phyloP scores from a whole-genome alignment of 2,329 filamentous ascomycete species.

The Aspergillus nomiae region DNA sequence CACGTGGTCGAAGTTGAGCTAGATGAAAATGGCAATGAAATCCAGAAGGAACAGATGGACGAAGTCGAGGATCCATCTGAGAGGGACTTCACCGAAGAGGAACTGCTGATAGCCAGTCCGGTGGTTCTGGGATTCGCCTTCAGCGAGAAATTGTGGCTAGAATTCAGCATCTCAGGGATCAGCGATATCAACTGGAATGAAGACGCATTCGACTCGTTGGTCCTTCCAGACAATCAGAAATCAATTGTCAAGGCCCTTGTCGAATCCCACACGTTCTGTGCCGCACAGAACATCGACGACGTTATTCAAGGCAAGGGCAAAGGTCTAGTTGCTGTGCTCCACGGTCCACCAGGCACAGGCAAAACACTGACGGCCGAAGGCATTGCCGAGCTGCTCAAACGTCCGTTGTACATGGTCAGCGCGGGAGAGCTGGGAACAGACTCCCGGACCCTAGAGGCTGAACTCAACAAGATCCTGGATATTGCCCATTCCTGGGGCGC shows the following conservation, averaged over 20 bases:
- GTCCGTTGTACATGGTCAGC: conserved; percentile 80
- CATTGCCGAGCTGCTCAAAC: conserved; percentile 79
- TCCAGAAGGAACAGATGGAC: conserved; percentile 61
- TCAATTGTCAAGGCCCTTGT: conserved; percentile 78
- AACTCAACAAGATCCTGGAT: conserved; percentile 81
- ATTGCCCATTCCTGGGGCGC: conserved; percentile 86
- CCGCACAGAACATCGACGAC: conserved; percentile 79
- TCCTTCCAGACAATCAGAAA: conserved; percentile 66
- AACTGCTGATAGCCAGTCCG: conserved; percentile 80
- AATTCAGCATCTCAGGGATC: conserved; percentile 79
- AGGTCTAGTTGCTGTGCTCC: conserved; percentile 78
- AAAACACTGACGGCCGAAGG: conserved; percentile 88
- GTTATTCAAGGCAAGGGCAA: conserved; percentile 83
- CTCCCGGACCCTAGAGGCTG: conserved; percentile 69
- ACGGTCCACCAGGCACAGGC: conserved; percentile 83
- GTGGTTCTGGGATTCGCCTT: conserved; percentile 87
- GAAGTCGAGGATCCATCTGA: conserved; percentile 36
- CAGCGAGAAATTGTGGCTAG: conserved; percentile 85
- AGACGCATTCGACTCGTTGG: conserved; percentile 77
- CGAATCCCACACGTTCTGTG: conserved; percentile 79
- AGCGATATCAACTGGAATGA: conserved; percentile 84
- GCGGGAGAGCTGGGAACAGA: conserved; percentile 82
- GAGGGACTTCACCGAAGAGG: conserved; percentile 73
- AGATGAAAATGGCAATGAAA: conserved; percentile 57
- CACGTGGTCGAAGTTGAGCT: conserved; percentile 58